Evolutionary conservation across 495 filamentous ascomycete genomes (phyloP).

Genomic region (Neurospora tetraspora): DNA sequence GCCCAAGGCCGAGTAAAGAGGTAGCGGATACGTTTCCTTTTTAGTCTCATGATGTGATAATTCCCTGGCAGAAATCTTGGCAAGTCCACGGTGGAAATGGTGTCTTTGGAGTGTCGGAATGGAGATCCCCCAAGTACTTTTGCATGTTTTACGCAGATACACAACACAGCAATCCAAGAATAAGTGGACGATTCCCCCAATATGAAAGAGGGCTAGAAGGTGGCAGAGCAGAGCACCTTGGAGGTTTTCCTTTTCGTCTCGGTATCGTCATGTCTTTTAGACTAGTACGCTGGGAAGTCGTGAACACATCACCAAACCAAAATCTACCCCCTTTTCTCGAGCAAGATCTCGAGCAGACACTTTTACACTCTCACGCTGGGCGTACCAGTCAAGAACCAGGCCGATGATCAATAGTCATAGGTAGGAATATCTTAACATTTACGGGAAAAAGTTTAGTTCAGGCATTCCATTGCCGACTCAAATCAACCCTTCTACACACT

Average conservation of each 20-base stretch:
- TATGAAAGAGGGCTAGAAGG: constrained; percentile 13
- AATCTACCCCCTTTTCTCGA: constrained; percentile 21
- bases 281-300: constrained; percentile 32
- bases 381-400: background rate
- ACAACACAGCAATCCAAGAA: constrained; percentile 25
- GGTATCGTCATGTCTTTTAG: constrained; percentile 38
- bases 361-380: background rate
- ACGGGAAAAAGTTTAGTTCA: background rate
- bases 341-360: background rate
- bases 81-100: constrained; percentile 33
- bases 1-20: constrained; percentile 42
- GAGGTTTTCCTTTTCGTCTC: constrained; percentile 29
- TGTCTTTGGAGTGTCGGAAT: constrained; percentile 45
- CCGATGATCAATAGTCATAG: background rate
- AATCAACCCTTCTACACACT: background rate
- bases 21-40: constrained; percentile 13
- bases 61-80: constrained; percentile 28
- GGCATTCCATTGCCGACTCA: background rate
- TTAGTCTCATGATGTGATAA: constrained; percentile 24
- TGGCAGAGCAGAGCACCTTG: constrained; percentile 31
- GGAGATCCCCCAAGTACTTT: constrained; percentile 38
- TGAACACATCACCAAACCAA: constrained; percentile 30
- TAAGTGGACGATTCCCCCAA: constrained; percentile 30
- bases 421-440: background rate
- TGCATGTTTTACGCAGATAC: constrained; percentile 44